These are phyloP conservation scores for Eucalyptus urophylla DNA, from an alignment of 345 rosid species.

Conservation along the genomic window DNA sequence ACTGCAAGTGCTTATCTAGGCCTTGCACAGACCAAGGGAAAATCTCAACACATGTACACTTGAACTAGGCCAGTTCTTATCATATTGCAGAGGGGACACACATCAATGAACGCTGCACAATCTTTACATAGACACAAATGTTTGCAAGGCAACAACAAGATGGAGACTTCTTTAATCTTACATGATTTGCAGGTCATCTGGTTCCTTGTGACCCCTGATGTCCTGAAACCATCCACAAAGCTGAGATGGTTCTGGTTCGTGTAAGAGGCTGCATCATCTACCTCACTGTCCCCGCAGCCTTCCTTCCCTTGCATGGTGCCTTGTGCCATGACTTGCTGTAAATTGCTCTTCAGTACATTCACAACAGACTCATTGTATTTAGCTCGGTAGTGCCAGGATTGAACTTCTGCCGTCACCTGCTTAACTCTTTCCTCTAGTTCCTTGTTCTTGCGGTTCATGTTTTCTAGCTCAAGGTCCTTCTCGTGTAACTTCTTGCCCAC, in stretches of 20 bases:
- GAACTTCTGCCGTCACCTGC: conserved; percentile 41
- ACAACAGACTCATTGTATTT: conserved; percentile 60
- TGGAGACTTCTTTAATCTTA: conserved; percentile 32
- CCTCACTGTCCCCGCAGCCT: conserved; percentile 72
- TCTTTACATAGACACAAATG: conserved; percentile 68
- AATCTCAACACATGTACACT: conserved; percentile 24
- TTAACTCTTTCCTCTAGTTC: conserved; percentile 54
- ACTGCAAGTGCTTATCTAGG: conserved; percentile 3
- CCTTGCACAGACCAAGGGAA: not conserved
- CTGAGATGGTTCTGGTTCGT: conserved; percentile 11
- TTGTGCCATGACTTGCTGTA: conserved; percentile 52
- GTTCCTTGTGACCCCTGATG: not conserved
- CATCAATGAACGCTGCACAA: conserved; percentile 29
- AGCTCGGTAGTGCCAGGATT: conserved; percentile 60
- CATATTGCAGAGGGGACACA: conserved; percentile 52
- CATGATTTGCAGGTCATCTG: conserved; percentile 42
- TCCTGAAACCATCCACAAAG: conserved; percentile 8
- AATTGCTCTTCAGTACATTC: conserved; percentile 44
- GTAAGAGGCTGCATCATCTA: conserved; percentile 51
- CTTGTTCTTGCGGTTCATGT: conserved; percentile 42
- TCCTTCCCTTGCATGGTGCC: conserved; percentile 35
- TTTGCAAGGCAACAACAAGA: conserved; percentile 56
- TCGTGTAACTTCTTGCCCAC: conserved; percentile 42
- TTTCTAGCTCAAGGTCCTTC: conserved; percentile 52
- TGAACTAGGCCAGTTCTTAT: conserved; percentile 35